Conservation (phyloP, 2,329 filamentous ascomycete species). For the Scedosporium dehoogii region DNA sequence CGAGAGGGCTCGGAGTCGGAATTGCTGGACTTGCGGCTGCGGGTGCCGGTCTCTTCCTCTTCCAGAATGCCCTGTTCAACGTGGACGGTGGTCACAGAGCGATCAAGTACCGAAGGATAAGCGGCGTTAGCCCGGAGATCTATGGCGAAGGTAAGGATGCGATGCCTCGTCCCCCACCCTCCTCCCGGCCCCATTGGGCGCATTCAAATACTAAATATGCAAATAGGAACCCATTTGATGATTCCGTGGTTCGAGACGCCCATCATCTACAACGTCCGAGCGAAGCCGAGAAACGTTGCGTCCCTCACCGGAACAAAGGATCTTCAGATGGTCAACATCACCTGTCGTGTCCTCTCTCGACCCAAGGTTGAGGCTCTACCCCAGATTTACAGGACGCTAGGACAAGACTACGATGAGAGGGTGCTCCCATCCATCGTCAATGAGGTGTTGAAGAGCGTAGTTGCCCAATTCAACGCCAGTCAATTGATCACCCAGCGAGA, state of each 20-base stretch:
- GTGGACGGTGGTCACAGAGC: conserved; percentile 98
- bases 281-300: conserved; percentile 91
- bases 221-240: conserved; percentile 77
- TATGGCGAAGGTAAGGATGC: conserved; percentile 69
- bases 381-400: conserved; percentile 93
- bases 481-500: conserved; percentile 99
- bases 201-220: not conserved
- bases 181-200: not conserved
- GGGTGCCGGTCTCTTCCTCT: conserved; percentile 35
- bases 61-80: conserved; percentile 59
- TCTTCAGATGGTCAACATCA: conserved; percentile 99
- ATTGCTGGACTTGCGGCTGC: conserved; percentile 31
- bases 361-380: conserved; percentile 82
- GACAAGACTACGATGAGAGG: conserved; percentile 92
- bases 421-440: conserved; percentile 97
- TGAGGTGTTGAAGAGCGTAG: conserved; percentile 96
- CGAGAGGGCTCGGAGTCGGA: conserved; percentile 28
- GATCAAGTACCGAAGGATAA: conserved; percentile 93
- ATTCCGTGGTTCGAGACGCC: conserved; percentile 98
- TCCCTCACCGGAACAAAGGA: conserved; percentile 98
- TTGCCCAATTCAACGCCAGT: conserved; percentile 96
- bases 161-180: no score
- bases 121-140: conserved; percentile 92
- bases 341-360: conserved; percentile 93
- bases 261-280: conserved; percentile 94